Evolutionary conservation across 805 yeast genomes (phyloP).

Genomic region (Candida sphagnicola): DNA sequence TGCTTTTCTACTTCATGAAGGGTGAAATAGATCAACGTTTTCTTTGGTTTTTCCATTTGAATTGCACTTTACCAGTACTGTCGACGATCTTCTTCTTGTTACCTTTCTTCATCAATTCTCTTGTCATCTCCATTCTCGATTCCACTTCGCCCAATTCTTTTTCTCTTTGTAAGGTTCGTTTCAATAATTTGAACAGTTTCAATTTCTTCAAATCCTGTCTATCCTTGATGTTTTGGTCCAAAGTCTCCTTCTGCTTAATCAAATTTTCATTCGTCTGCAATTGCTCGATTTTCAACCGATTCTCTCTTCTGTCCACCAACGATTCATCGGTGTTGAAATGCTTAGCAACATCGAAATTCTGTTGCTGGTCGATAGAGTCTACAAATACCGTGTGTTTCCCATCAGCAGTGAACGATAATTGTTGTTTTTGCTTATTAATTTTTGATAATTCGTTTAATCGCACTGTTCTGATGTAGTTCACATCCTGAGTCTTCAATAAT

Average conservation of each 20-base stretch:
- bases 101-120: conserved; percentile 88
- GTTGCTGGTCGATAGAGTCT: conserved; percentile 53
- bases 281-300: conserved; percentile 64
- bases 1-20: too few species aligned
- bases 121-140: conserved; percentile 68
- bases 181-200: conserved; percentile 55
- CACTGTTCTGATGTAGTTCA: conserved; percentile 76
- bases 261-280: conserved; percentile 38
- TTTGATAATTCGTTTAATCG: conserved; percentile 65
- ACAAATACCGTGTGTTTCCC: conserved; percentile 88
- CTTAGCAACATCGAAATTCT: conserved; percentile 57
- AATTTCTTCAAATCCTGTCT: conserved; percentile 50
- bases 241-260: conserved; percentile 20
- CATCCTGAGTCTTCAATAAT: conserved; percentile 85
- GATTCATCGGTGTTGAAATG: conserved; percentile 69
- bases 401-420: conserved; percentile 46
- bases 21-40: too few species aligned
- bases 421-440: conserved; percentile 53
- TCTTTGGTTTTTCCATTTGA: conserved; percentile 83
- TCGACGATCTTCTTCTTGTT: conserved; percentile 71
- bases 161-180: conserved; percentile 67
- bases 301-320: conserved; percentile 61
- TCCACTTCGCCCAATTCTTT: conserved; percentile 65
- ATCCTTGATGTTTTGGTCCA: conserved; percentile 27
- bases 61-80: conserved; percentile 62